Evolutionary conservation across 2,329 filamentous ascomycete species (phyloP).

Genomic region (Stagonosporopsis rhizophila): DNA sequence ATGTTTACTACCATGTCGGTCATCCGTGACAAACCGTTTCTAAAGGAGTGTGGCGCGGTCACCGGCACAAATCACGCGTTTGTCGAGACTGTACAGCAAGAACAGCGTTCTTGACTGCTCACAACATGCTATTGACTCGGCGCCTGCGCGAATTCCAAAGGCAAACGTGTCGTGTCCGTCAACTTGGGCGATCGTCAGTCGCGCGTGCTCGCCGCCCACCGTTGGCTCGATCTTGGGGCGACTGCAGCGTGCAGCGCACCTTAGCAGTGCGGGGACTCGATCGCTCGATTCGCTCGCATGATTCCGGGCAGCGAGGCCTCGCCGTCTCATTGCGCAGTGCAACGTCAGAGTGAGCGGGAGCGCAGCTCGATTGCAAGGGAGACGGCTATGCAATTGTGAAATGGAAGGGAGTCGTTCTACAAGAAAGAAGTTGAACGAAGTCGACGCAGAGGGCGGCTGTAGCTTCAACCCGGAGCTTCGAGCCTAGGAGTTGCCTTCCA

Average conservation of each 20-base stretch:
- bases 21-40: too few relatives aligned
- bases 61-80: too few relatives aligned
- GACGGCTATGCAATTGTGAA: background rate
- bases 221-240: constrained; percentile 15
- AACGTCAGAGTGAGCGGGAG: background rate
- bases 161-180: background rate
- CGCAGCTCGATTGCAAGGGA: background rate
- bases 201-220: background rate
- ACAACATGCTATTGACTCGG: background rate
- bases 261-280: constrained; percentile 9
- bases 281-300: constrained; percentile 13
- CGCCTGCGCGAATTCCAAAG: background rate
- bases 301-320: constrained; percentile 5
- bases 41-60: too few relatives aligned
- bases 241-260: constrained; percentile 8
- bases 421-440: background rate
- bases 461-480: background rate
- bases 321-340: background rate
- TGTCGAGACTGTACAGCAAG: too few relatives aligned
- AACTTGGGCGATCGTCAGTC: constrained; percentile 3
- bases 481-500: background rate
- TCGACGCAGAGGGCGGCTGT: background rate
- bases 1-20: too few relatives aligned
- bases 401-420: background rate
- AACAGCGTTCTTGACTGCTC: background rate